Conservation (phyloP, 768 basidiomycete species). For the Tephrocybe sp. region DNA sequence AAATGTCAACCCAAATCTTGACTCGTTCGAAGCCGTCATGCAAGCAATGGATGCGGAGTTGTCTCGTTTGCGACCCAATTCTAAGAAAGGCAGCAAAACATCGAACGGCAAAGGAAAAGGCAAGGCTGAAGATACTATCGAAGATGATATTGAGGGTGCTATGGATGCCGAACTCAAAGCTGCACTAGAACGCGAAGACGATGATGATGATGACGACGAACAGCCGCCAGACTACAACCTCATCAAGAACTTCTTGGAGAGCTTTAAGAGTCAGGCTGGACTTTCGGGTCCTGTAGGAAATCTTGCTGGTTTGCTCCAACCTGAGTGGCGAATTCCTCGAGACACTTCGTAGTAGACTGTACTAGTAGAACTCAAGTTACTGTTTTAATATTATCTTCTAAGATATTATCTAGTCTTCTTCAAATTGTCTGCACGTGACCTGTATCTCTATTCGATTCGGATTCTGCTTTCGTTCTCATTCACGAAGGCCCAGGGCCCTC, state of each 20-base stretch:
- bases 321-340: conserved; percentile 72
- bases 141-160: conserved; percentile 68
- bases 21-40: conserved; percentile 97
- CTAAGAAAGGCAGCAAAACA: conserved; percentile 21
- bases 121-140: conserved; percentile 45
- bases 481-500: no score
- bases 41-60: conserved; percentile 91
- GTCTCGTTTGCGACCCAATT: conserved; percentile 38
- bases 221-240: conserved; percentile 80
- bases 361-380: no score
- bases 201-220: conserved; percentile 55
- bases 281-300: conserved; percentile 90
- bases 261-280: conserved; percentile 91
- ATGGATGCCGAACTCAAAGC: conserved; percentile 88
- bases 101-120: conserved; percentile 33
- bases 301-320: conserved; percentile 80
- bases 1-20: conserved; percentile 65
- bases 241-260: conserved; percentile 97
- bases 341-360: conserved; percentile 47
- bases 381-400: no score
- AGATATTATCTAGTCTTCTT: no score
- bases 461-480: no score
- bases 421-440: no score
- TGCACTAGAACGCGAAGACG: conserved; percentile 50
- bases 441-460: no score